Base-by-base conservation (phyloP, 1,284 basidiomycete genomes). In the Leccinum solheimii region DNA sequence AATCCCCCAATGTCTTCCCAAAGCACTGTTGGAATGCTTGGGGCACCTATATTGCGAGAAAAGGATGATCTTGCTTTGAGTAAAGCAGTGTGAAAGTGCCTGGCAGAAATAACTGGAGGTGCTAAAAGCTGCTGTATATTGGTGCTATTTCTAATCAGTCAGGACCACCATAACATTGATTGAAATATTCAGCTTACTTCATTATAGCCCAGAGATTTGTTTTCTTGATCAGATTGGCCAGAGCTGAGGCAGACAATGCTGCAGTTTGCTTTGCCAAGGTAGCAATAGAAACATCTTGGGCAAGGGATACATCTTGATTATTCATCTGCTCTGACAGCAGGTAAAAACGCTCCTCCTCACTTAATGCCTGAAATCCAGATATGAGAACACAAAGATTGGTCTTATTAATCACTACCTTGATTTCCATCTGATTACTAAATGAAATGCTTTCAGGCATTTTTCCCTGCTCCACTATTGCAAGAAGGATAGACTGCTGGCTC, bases 1-100 rank as follows among this genome's bases (percentile, higher is more conserved):
- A 99, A 80, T 7, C 97, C 97, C 48, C 97, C 97, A 14, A 99
- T 91, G 73, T 99, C 97, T 76, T 98, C 95, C 97, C 97, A 99
- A 0, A 92, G 87, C 0, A 99, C 96, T 64, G 87, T 93, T 1
- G 97, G 97, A 57, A 99, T 99, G 70, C 93, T 96, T 0, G 97
- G 97, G 19, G 95, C 95, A 13, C 97, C 97, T 60, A 99, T 97
- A 69, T 85, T 94, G 72, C 96, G 93, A 16, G 93, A 92, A 77
- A 97, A 97, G 1, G 88, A 85, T 13, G 85, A 80, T 59, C 95
- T 83, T 5, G 92, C 91, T 64, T 88, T 86, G n/a, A 82, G 80
- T 11, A 99, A 79, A 0, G 94, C 94, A 5, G 72, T 64, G 3
- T 90, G 85, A 66, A 97, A 87, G 69, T 98, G 94, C 26, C 79